These are phyloP conservation scores for Arthrobotrys sphaeroides DNA, from an alignment of 2,329 filamentous ascomycete genomes.

Conservation along the genomic window DNA sequence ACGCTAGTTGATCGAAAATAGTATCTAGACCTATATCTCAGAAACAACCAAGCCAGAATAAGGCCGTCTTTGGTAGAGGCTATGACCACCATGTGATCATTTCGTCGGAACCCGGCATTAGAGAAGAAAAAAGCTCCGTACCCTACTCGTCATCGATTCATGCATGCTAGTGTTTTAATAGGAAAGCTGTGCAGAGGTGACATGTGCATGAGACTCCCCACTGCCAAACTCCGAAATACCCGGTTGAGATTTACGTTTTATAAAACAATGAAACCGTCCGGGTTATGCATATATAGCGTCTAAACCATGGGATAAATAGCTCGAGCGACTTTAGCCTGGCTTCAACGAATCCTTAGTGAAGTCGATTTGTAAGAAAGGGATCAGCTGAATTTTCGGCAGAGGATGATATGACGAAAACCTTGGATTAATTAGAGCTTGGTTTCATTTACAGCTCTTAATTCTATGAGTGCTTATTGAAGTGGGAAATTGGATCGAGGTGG, in stretches of 20 bases:
- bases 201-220: not conserved
- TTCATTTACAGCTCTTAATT: conserved; percentile 9
- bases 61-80: conserved; percentile 15
- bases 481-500: conserved; percentile 19
- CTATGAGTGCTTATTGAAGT: not conserved
- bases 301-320: conserved; percentile 7
- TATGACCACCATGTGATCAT: conserved; percentile 6
- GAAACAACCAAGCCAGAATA: conserved; percentile 9
- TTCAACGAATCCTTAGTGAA: not conserved
- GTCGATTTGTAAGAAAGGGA: conserved; percentile 9
- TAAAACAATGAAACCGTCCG: not conserved
- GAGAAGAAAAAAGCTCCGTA: not conserved
- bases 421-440: not conserved
- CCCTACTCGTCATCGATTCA: not conserved
- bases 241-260: conserved; percentile 2
- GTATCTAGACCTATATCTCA: not conserved
- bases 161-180: not conserved
- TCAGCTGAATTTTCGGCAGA: not conserved
- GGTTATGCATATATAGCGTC: conserved; percentile 1
- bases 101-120: conserved; percentile 12
- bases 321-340: conserved; percentile 22
- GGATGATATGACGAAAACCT: not conserved
- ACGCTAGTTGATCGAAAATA: not conserved
- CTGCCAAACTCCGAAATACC: conserved; percentile 27
- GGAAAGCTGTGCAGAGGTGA: no score